Percentiles rank a stretch among this genome's conserved stretches.
Evolutionary conservation across 257 asterid species (phyloP).

Genomic region (Plantago ovata): DNA sequence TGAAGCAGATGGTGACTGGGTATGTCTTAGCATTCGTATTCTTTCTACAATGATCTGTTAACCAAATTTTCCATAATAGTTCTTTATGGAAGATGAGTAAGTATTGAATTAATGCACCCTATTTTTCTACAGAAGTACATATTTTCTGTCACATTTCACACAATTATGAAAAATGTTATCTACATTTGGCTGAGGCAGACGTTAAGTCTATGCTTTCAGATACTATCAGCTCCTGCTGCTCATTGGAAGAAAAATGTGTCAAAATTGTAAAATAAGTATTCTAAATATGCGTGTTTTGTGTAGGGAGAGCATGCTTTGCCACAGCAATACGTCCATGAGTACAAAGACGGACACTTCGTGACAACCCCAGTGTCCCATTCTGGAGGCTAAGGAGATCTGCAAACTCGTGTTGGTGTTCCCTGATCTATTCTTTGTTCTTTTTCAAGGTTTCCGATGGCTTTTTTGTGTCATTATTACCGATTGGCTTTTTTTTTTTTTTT

Average conservation of each 20-base stretch:
- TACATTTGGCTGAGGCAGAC: not conserved
- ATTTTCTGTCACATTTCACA: no score
- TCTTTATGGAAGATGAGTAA: no score
- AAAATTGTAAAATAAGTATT: not conserved
- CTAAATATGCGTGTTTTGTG: conserved; percentile 10
- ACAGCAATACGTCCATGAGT: conserved; percentile 72
- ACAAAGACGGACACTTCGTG: conserved; percentile 73
- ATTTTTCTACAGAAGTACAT: no score
- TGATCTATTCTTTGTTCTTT: no score
- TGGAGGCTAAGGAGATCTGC: conserved; percentile 47
- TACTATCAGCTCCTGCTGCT: not conserved
- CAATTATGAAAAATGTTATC: not conserved
- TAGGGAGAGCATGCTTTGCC: conserved; percentile 94
- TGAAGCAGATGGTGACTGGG: conserved; percentile 87
- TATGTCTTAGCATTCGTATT: conserved; percentile 31
- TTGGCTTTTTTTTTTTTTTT: no score
- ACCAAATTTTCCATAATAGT: no score
- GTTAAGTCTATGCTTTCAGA: not conserved
- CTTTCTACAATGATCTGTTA: conserved; percentile 4
- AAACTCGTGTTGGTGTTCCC: not conserved
- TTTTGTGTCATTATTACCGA: no score
- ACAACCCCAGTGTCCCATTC: conserved; percentile 92
- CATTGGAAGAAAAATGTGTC: not conserved
- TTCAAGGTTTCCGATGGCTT: no score
- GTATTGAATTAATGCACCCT: no score